Evolutionary conservation across 148 eudicot genomes (phyloP), one percentile per base, ranked within the genome.

Genomic region (Rhododendron williamsianum): DNA sequence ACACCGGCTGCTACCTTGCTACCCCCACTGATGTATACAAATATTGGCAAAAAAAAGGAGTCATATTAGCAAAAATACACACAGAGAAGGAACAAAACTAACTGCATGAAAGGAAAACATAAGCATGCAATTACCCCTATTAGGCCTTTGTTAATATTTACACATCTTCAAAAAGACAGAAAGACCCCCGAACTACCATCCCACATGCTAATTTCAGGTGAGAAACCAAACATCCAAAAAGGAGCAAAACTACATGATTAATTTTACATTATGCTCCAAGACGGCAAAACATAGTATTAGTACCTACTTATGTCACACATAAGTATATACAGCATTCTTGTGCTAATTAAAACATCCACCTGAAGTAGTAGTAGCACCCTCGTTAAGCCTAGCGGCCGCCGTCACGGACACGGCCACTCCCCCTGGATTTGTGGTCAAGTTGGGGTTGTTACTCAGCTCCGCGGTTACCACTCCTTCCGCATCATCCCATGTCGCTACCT

Each of bases 301-400:
- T 30, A 54, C 19, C 6, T 54, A 54, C 21, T 5, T 60, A 60
- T 23, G 27, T 60, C 49, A 46, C 49, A 46, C 49, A 9, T 1
- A 45, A 8, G 48, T 8, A n/a, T 25, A 2, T 60, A 27, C 36
- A 69, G 12, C 33, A 25, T 27, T 27, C 74, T 25, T 9, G 36
- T 25, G 36, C 35, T 27, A 69, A 46, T 46, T 46, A 46, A 38
- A 11, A 63, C 74, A 11, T 69, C 74, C 36, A 12, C 74, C 74
- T 69, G 36, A 11, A 30, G 74, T 3, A 10, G 6, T 11, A 4
- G 15, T 4, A 23, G 8, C 21, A 35, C 82, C 60, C 80, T 90
- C 89, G 15, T 92, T 91, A 25, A 91, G 81, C 89, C 90, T 89
- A n/a, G 92, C 93, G 6, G 93, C 93, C 1, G 91, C 91, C 25